These are phyloP conservation scores for Hagleromyces aurorensis DNA, from an alignment of 805 yeast genomes.

Conservation along the genomic window DNA sequence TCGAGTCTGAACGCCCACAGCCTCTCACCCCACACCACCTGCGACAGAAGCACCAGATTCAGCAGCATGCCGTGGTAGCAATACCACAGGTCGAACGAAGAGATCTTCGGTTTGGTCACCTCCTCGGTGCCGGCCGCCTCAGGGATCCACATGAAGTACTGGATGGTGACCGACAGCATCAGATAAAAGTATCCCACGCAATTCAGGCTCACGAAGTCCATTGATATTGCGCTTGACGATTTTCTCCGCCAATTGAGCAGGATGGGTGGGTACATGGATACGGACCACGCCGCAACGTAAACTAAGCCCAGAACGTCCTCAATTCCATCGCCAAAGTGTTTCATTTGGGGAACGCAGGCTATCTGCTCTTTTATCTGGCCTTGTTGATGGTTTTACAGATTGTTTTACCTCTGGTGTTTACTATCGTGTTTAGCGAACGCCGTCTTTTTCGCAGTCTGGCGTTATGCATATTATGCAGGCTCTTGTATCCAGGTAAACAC, in stretches of 20 bases:
- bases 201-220: constrained; percentile 41
- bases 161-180: constrained; percentile 36
- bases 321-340: constrained; percentile 3
- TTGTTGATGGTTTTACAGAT: no score
- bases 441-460: no score
- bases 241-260: constrained; percentile 33
- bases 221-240: constrained; percentile 43
- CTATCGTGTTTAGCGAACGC: not conserved
- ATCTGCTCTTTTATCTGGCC: not conserved
- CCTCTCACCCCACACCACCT: constrained; percentile 30
- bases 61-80: constrained; percentile 40
- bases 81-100: constrained; percentile 40
- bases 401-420: no score
- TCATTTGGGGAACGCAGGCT: no score
- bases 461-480: no score
- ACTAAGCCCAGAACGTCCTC: constrained; percentile 30
- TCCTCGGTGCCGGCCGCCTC: constrained; percentile 17
- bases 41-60: constrained; percentile 36
- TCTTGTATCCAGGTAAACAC: no score
- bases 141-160: constrained; percentile 32
- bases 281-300: constrained; percentile 37
- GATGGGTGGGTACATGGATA: constrained; percentile 45
- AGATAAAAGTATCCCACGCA: constrained; percentile 41
- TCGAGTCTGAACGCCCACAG: constrained; percentile 32
- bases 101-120: constrained; percentile 32